These are phyloP conservation scores for Decorospora gaudefroyi DNA, from an alignment of 2,329 filamentous ascomycete genomes.

Conservation along the genomic window DNA sequence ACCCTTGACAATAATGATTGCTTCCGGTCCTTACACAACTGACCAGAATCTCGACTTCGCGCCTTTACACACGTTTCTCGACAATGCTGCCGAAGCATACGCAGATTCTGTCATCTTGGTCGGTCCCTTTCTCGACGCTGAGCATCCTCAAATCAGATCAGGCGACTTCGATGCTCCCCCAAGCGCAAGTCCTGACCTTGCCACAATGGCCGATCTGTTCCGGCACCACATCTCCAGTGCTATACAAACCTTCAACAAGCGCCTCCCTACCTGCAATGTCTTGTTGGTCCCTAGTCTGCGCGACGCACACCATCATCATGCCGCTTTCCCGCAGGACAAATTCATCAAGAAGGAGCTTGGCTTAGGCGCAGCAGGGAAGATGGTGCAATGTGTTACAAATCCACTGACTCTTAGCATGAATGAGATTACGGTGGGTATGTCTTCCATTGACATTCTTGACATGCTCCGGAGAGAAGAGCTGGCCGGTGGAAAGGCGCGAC, in stretches of 20 bases:
- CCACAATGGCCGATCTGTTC: constrained; percentile 82
- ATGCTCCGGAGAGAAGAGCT: constrained; percentile 80
- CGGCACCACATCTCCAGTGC: constrained; percentile 75
- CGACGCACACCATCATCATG: constrained; percentile 78
- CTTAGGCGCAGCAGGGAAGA: constrained; percentile 64
- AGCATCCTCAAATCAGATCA: constrained; percentile 81
- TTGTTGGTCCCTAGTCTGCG: constrained; percentile 82
- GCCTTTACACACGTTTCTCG: constrained; percentile 79
- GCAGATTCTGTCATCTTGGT: constrained; percentile 79
- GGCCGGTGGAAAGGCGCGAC: constrained; percentile 58
- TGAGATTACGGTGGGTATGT: constrained; percentile 80
- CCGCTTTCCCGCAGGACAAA: constrained; percentile 81
- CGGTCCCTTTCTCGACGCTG: constrained; percentile 88
- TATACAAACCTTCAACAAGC: constrained; percentile 69
- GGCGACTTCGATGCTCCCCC: constrained; percentile 53
- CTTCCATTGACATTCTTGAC: constrained; percentile 80
- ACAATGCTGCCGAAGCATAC: constrained; percentile 71
- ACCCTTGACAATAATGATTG: constrained; percentile 77
- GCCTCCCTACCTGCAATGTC: constrained; percentile 79
- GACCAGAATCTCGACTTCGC: constrained; percentile 93
- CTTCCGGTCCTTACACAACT: constrained; percentile 86
- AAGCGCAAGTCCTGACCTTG: constrained; percentile 65
- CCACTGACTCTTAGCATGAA: constrained; percentile 89
- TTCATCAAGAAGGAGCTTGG: constrained; percentile 72
- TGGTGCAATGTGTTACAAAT: constrained; percentile 79